Evolutionary conservation across 768 basidiomycete genomes (phyloP).

Genomic region (Chalciporus chontae): DNA sequence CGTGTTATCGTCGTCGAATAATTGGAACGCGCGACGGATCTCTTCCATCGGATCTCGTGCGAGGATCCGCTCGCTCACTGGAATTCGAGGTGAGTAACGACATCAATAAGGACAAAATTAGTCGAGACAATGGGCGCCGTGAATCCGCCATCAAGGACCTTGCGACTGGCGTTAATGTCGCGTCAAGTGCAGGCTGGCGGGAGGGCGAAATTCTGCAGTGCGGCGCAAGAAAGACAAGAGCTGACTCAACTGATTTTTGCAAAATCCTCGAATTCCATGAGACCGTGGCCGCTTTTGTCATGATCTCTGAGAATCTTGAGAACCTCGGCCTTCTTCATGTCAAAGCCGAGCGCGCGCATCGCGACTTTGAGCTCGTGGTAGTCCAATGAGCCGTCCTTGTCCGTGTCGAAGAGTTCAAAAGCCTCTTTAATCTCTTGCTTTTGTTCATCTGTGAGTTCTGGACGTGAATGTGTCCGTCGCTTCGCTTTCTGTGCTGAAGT

Average conservation of each 20-base stretch:
- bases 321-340: slow-evolving; percentile 97
- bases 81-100: slow-evolving; percentile 19
- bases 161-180: slow-evolving; percentile 1
- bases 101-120: not conserved
- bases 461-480: slow-evolving; percentile 68
- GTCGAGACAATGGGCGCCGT: not conserved
- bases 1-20: slow-evolving; percentile 95
- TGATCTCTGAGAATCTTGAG: slow-evolving; percentile 90
- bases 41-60: slow-evolving; percentile 96
- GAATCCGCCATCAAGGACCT: not conserved
- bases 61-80: slow-evolving; percentile 93
- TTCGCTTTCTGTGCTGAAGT: slow-evolving; percentile 71
- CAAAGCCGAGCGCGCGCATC: slow-evolving; percentile 96
- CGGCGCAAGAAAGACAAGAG: not conserved
- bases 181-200: not conserved
- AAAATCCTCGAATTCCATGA: slow-evolving; percentile 94
- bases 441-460: slow-evolving; percentile 84
- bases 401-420: slow-evolving; percentile 98
- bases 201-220: not conserved
- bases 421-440: slow-evolving; percentile 98
- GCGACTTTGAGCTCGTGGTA: slow-evolving; percentile 99
- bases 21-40: slow-evolving; percentile 90
- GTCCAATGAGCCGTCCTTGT: slow-evolving; percentile 94
- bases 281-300: slow-evolving; percentile 73
- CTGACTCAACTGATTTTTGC: slow-evolving; percentile 80